These are phyloP conservation scores for Basipetospora chlamydospora DNA, from an alignment of 2,329 filamentous ascomycete species.

Conservation along the genomic window DNA sequence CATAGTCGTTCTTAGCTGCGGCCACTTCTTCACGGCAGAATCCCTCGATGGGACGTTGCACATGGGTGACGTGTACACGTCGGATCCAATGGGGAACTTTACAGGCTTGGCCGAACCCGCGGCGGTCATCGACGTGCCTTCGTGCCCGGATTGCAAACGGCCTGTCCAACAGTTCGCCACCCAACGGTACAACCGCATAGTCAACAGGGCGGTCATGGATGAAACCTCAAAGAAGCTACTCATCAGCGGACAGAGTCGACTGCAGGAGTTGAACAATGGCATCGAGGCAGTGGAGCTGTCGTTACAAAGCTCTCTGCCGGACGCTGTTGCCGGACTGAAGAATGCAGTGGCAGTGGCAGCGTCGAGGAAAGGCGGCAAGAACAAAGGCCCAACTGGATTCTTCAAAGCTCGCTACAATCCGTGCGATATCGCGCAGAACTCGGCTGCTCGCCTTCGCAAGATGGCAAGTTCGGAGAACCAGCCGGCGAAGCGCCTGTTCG, in stretches of 20 bases:
- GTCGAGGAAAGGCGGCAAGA: too few species aligned
- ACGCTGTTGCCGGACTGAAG: too few species aligned
- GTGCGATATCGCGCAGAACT: neutral
- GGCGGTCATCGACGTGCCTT: slow-evolving; percentile 18
- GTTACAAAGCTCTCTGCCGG: too few species aligned
- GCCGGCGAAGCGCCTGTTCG: slow-evolving; percentile 6
- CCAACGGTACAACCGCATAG: slow-evolving; percentile 42
- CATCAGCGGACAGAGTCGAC: slow-evolving; percentile 12
- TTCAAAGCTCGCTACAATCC: neutral
- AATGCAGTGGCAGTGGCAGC: too few species aligned
- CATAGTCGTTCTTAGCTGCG: slow-evolving; percentile 44
- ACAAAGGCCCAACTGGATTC: neutral
- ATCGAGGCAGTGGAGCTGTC: neutral
- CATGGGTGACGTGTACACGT: slow-evolving; percentile 32
- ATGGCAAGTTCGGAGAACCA: slow-evolving; percentile 3
- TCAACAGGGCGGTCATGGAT: slow-evolving; percentile 43
- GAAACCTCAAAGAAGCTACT: slow-evolving; percentile 48
- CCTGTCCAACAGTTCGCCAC: slow-evolving; percentile 37
- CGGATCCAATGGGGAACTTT: slow-evolving; percentile 16
- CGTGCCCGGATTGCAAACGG: slow-evolving; percentile 43
- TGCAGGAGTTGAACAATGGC: slow-evolving; percentile 17
- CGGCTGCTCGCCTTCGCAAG: neutral
- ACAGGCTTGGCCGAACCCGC: slow-evolving; percentile 24
- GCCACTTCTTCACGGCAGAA: slow-evolving; percentile 44
- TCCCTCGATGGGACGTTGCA: slow-evolving; percentile 46